phyloP scores from a whole-genome alignment of 2,329 filamentous ascomycete genomes.

The Fusarium chlamydosporum region DNA sequence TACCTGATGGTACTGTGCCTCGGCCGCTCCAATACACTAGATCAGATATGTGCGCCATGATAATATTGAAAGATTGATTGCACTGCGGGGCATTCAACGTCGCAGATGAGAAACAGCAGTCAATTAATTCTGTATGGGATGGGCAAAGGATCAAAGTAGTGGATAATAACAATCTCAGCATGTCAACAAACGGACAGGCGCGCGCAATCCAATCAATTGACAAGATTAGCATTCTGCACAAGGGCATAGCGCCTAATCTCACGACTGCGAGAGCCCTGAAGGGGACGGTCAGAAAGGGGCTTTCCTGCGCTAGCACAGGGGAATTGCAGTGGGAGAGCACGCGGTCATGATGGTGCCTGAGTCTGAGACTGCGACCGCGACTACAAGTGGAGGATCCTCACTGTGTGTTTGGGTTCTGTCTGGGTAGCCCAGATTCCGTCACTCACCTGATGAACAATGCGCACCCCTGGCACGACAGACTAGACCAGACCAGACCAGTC shows the following conservation, averaged over 20 bases:
- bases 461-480: conserved; percentile 31
- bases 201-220: conserved; percentile 45
- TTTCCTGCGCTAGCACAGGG: conserved; percentile 46
- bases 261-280: conserved; percentile 36
- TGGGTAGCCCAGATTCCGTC: conserved; percentile 29
- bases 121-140: conserved; percentile 22
- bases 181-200: conserved; percentile 48
- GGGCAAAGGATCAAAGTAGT: conserved; percentile 35
- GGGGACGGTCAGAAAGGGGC: conserved; percentile 43
- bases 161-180: conserved; percentile 51
- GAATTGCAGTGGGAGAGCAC: conserved; percentile 40
- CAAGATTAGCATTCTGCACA: conserved; percentile 26
- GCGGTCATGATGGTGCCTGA: conserved; percentile 46
- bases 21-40: conserved; percentile 9
- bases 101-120: conserved; percentile 44
- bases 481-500: neutral
- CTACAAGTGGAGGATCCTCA: conserved; percentile 15
- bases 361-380: conserved; percentile 27
- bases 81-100: conserved; percentile 38
- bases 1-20: conserved; percentile 1
- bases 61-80: conserved; percentile 33
- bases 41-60: conserved; percentile 38
- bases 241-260: conserved; percentile 46
- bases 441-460: conserved; percentile 47
- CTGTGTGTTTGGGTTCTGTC: conserved; percentile 24